A percentile compares a stretch with the other conserved stretches of the same genome.
Conservation (phyloP, 805 yeast genomes). For the Candida adriatica region DNA sequence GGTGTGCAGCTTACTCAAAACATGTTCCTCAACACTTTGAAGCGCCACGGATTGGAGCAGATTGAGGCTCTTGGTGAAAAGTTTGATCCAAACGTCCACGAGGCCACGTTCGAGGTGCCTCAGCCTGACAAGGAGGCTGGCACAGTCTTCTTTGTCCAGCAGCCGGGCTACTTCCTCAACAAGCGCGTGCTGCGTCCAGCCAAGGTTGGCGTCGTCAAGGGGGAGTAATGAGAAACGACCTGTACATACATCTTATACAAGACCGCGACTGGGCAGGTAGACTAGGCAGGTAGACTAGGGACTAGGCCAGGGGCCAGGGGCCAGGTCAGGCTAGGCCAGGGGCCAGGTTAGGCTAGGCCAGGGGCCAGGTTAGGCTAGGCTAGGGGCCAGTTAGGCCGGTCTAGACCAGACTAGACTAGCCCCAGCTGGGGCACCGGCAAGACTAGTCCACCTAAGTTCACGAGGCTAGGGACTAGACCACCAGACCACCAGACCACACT, state of each 20-base stretch:
- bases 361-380: too few relatives aligned
- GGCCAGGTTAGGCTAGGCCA: too few relatives aligned
- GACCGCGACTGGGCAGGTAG: too few relatives aligned
- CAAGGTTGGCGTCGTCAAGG: constrained; percentile 49
- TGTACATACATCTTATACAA: constrained; percentile 1
- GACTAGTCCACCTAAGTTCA: too few relatives aligned
- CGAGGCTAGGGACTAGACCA: too few relatives aligned
- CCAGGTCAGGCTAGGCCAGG: too few relatives aligned
- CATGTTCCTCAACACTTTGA: constrained; percentile 42
- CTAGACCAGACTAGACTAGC: too few relatives aligned
- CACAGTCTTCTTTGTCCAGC: constrained; percentile 48
- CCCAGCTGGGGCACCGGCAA: too few relatives aligned
- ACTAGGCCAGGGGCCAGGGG: too few relatives aligned
- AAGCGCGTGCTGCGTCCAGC: constrained; percentile 50
- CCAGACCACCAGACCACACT: too few relatives aligned
- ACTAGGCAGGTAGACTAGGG: too few relatives aligned
- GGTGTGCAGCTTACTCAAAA: constrained; percentile 46
- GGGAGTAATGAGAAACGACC: neutral
- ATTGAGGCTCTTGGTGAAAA: constrained; percentile 42
- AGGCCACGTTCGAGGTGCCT: constrained; percentile 46
- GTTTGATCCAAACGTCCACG: constrained; percentile 48
- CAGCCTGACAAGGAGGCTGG: constrained; percentile 51
- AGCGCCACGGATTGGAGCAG: constrained; percentile 41
- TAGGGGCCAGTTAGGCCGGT: too few relatives aligned
- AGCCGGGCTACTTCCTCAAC: constrained; percentile 44